Percentiles rank a stretch among this genome's conserved stretches.
phyloP scores from a whole-genome alignment of 2,329 filamentous ascomycete genomes.

The Fusarium acutatum region DNA sequence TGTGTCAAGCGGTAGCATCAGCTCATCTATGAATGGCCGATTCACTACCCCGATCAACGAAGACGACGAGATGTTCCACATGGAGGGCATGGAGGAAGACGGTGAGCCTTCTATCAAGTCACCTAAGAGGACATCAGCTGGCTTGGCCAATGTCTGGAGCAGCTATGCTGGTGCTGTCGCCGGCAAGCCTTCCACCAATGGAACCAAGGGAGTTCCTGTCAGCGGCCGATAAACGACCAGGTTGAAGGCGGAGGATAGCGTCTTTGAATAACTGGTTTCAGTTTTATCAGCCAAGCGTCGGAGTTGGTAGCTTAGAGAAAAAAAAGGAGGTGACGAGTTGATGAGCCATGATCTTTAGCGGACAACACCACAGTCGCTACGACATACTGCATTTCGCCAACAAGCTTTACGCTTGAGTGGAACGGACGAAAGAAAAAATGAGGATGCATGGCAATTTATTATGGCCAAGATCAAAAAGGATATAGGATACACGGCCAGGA shows the following conservation, averaged over 20 bases:
- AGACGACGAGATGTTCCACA: constrained; percentile 70
- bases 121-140: constrained; percentile 60
- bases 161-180: constrained; percentile 52
- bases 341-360: constrained; percentile 34
- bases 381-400: constrained; percentile 30
- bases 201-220: constrained; percentile 44
- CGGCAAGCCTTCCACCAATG: constrained; percentile 41
- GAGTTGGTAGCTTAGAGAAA: constrained; percentile 31
- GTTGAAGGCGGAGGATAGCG: constrained; percentile 5
- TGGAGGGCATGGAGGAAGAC: constrained; percentile 69
- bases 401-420: constrained; percentile 16
- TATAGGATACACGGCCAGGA: constrained; percentile 44
- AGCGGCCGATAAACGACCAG: constrained; percentile 43
- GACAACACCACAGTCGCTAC: constrained; percentile 23
- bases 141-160: constrained; percentile 50
- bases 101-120: constrained; percentile 60
- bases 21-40: constrained; percentile 62
- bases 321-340: constrained; percentile 27
- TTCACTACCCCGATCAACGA: constrained; percentile 73
- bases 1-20: constrained; percentile 66
- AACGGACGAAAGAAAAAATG: constrained; percentile 33
- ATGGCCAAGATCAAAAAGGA: constrained; percentile 41
- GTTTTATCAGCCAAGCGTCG: constrained; percentile 16
- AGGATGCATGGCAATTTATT: constrained; percentile 34
- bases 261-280: constrained; percentile 21